phyloP scores from a whole-genome alignment of 371 early-diverging fungal genomes.

The Rhizopus delemar region DNA sequence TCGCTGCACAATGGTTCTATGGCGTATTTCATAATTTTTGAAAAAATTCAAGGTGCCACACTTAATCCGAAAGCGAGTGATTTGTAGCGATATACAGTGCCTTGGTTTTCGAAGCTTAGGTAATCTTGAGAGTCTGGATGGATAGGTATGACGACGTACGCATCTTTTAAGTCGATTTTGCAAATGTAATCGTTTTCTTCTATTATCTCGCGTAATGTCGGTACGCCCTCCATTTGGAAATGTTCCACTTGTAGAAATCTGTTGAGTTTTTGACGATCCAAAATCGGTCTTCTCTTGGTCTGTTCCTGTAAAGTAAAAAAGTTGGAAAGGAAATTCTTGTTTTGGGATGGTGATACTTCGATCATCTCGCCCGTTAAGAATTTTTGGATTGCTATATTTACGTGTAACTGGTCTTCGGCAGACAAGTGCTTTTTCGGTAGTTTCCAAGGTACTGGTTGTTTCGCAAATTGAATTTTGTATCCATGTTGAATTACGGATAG shows the following conservation, averaged over 20 bases:
- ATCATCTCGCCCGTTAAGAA: conserved; percentile 4
- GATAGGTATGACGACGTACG: conserved; percentile 2
- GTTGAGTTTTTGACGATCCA: conserved; percentile 1
- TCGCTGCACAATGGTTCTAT: too few relatives aligned
- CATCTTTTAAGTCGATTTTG: too few relatives aligned
- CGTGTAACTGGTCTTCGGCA: conserved; percentile 5
- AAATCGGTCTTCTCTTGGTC: conserved; percentile 5
- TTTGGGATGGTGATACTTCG: conserved; percentile 3
- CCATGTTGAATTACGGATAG: background rate
- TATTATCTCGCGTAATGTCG: too few relatives aligned
- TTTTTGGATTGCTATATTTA: background rate
- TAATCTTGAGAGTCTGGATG: conserved; percentile 7
- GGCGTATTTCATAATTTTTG: too few relatives aligned
- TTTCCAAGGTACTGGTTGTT: conserved; percentile 2
- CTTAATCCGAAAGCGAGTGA: too few relatives aligned
- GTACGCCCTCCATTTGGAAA: too few relatives aligned
- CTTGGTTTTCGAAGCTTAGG: conserved; percentile 7
- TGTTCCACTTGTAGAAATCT: too few relatives aligned
- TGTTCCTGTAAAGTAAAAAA: conserved; percentile 14
- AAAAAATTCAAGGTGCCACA: too few relatives aligned
- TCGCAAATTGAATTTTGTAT: background rate
- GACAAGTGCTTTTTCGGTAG: background rate
- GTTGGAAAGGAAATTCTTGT: background rate
- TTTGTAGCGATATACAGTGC: conserved; percentile 6
- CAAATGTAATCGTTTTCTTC: too few relatives aligned